A percentile compares a stretch with the other conserved stretches of the same genome.
These are phyloP conservation scores for Russula sp. DNA, from an alignment of 768 basidiomycete genomes.

Conservation along the genomic window DNA sequence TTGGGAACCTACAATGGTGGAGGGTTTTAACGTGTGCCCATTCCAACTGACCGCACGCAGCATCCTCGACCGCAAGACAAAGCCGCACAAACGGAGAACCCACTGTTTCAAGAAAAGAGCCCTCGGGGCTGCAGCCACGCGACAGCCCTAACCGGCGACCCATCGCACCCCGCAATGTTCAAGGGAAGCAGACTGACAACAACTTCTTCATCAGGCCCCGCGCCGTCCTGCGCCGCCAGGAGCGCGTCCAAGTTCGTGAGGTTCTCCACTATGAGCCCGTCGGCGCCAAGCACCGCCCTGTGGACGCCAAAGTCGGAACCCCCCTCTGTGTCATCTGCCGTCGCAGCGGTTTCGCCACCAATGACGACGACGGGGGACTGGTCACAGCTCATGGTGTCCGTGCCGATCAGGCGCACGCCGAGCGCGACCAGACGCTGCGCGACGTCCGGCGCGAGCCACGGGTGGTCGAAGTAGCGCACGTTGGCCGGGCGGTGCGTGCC, in stretches of 20 bases:
- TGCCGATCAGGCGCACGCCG: slow-evolving; percentile 27
- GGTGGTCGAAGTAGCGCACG: slow-evolving; percentile 28
- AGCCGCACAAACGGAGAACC: neutral
- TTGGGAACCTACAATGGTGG: neutral
- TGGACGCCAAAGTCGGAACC: slow-evolving; percentile 26
- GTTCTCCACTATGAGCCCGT: slow-evolving; percentile 29
- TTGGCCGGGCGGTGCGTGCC: neutral
- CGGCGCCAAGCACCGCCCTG: slow-evolving; percentile 24
- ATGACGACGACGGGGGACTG: slow-evolving; percentile 19
- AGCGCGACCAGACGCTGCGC: slow-evolving; percentile 25
- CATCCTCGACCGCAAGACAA: neutral
- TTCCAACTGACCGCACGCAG: neutral
- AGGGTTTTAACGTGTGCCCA: neutral
- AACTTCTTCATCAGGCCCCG: neutral
- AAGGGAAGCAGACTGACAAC: slow-evolving; percentile 28
- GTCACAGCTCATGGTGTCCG: slow-evolving; percentile 30
- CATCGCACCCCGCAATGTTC: slow-evolving; percentile 27
- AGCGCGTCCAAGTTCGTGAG: slow-evolving; percentile 26
- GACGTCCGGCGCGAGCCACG: slow-evolving; percentile 27
- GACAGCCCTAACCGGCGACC: slow-evolving; percentile 29
- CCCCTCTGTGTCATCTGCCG: neutral
- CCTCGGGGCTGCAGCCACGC: slow-evolving; percentile 20
- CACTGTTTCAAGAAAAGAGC: neutral
- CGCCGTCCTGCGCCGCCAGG: slow-evolving; percentile 8
- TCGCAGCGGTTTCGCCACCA: neutral